Evolutionary conservation across 2,329 filamentous ascomycete species (phyloP), one percentile per base, ranked within the genome.

Genomic region (Hypoxylon sp.): DNA sequence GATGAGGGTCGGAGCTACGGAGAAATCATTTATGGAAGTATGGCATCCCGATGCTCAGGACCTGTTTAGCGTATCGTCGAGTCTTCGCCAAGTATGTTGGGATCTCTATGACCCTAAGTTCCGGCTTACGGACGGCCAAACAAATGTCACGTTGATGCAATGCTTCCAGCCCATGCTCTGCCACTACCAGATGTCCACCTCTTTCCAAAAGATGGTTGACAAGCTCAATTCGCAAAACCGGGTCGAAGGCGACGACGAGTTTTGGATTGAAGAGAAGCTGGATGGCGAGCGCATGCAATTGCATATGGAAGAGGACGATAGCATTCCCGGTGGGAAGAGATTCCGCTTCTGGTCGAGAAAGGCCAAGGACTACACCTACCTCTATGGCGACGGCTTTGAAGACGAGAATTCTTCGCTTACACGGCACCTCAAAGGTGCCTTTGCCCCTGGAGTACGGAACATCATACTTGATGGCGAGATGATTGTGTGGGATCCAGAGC

Each of bases 231-330:
- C 72, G 17, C 72, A 71, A 80, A 87, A 89, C 1, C 85, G 87
- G 0, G 91, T 89, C 0, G 87, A 91, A 25, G 90, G 93, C 0
- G 90, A 97, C 58, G 84, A 86, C 0, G 89, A 92, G 7, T 99
- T 97, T 77, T 98, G 95, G 94, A 96, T 98, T 53, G 96, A 99
- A 79, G 96, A 99, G 81, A 99, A 99, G 80, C 84, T 99, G 7
- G 96, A 99, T 73, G 96, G 96, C 1, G 96, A 99, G 81, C 89
- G 96, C 27, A 98, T 99, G 91, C 96, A 99, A 79, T 86, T 99
- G 78, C 96, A 99, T 79, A 95, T 98, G 92, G 81, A 88, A 11
- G 85, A 92, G 64, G 93, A 98, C 72, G 82, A 89, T 2, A 81
- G 80, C 0, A 82, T 89, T 0, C 86, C 89, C 0, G 94, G 94